Conservation (phyloP, 495 filamentous ascomycete species). For the Penicillium alfredii region DNA sequence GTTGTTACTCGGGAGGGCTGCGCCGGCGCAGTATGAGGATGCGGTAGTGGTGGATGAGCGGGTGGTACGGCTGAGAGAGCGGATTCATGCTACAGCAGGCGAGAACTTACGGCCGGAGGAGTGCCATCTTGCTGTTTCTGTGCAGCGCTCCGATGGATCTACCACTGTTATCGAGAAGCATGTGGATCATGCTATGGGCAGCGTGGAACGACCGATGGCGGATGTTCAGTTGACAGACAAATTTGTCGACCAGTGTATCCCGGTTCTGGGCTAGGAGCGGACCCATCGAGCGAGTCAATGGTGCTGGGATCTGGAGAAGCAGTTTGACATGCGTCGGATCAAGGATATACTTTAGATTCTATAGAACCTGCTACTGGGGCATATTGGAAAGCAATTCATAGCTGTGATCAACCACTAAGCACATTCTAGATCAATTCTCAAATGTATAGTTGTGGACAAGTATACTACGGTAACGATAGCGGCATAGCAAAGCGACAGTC, state of each 20-base stretch:
- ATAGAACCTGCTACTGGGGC: no score
- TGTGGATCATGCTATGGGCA: conserved; percentile 47
- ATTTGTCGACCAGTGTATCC: conserved; percentile 37
- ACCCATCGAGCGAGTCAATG: conserved; percentile 11
- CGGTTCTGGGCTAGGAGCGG: conserved; percentile 13
- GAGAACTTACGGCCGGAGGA: conserved; percentile 36
- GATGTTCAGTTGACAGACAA: conserved; percentile 40
- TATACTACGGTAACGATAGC: conserved; percentile 30
- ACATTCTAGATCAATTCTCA: conserved; percentile 26
- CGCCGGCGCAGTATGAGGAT: conserved; percentile 45
- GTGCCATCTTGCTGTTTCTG: conserved; percentile 29
- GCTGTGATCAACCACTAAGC: conserved; percentile 3
- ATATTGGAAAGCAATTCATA: no score
- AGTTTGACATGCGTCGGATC: conserved; percentile 8
- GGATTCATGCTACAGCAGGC: conserved; percentile 37
- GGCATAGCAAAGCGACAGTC: conserved; percentile 12
- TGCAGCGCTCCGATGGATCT: conserved; percentile 8
- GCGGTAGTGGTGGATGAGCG: conserved; percentile 31
- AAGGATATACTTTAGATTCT: conserved; percentile 14
- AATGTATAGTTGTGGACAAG: conserved; percentile 22
- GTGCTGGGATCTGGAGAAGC: conserved; percentile 15
- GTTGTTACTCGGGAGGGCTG: conserved; percentile 45
- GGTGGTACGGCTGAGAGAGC: conserved; percentile 35
- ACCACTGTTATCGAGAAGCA: conserved; percentile 33
- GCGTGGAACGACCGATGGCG: conserved; percentile 42